These are phyloP conservation scores for Candida pini DNA, from an alignment of 805 yeast genomes.

Conservation along the genomic window DNA sequence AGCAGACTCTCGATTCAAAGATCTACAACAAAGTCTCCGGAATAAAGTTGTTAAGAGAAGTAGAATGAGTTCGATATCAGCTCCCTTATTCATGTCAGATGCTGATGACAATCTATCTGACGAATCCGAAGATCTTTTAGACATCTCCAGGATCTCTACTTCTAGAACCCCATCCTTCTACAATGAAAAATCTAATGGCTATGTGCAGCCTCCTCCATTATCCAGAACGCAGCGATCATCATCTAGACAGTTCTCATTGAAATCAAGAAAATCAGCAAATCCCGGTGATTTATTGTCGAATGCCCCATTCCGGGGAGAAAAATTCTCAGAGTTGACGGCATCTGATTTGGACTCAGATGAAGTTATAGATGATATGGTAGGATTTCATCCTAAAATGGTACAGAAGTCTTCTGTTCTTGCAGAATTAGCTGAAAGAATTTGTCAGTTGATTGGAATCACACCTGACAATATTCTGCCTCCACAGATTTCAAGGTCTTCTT, in stretches of 20 bases:
- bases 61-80: too few relatives aligned
- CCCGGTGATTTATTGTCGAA: conserved; percentile 85
- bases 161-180: too few relatives aligned
- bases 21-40: neutral
- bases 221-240: too few relatives aligned
- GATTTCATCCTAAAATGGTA: conserved; percentile 58
- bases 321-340: conserved; percentile 1
- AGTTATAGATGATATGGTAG: conserved; percentile 35
- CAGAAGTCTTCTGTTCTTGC: conserved; percentile 60
- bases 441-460: conserved; percentile 61
- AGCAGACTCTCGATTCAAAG: too few relatives aligned
- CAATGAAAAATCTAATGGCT: too few relatives aligned
- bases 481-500: conserved; percentile 8
- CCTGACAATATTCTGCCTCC: conserved; percentile 19
- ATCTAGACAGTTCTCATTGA: conserved; percentile 47
- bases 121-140: conserved; percentile 12
- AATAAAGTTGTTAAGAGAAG: too few relatives aligned
- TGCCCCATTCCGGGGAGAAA: conserved; percentile 44
- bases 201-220: too few relatives aligned
- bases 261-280: conserved; percentile 52
- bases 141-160: too few relatives aligned
- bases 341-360: conserved; percentile 17
- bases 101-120: conserved; percentile 19
- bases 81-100: conserved; percentile 12
- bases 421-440: conserved; percentile 67